Evolutionary conservation across 495 filamentous ascomycete genomes (phyloP), one percentile per base, ranked within the genome.

Genomic region (Trichoderma reesei): DNA sequence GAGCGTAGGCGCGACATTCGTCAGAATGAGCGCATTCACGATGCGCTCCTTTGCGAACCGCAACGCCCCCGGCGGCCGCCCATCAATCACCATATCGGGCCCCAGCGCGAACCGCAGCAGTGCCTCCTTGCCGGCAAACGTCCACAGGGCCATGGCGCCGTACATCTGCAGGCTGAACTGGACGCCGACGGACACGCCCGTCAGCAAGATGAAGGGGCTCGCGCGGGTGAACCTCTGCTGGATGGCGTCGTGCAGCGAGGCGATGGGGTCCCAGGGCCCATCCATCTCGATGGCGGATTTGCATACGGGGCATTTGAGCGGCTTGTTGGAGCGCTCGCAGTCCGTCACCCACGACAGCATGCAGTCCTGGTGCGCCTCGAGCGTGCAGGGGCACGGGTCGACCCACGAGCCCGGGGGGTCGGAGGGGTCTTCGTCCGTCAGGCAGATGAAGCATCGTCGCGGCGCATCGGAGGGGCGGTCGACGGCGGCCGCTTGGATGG

Each of bases 381-480:
- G 78, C 26, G 87, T 89, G 75, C 94, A 98, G 0, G 86, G 87
- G 73, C 94, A 98, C 8, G 94, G 91, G 26, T 83, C 88, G 18
- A 89, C 85, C 91, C 93, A 98, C 33, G 81, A 80, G n/a, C 79
- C 72, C 31, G 85, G 85, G 0, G 71, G 67, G 5, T 84, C 78
- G 44, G 82, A 79, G 67, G 96, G 90, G 31, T 86, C 91, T 66
- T 91, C 86, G 67, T 93, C 90, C 62, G 82, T 82, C 69, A 94
- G 90, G 77, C 94, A 98, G 69, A 98, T 92, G 88, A 91, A 97
- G 75, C 94, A 98, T 75, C 86, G 87, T 41, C 85, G 85, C 34
- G 87, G 73, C 16, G 61, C 26, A 8, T 63, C 61, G 14, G 41
- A 11, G 13, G 59, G 34, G 16, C 16, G 16, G 18, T 61, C 20